These are phyloP conservation scores for Trichosanthes cucumerina DNA, from an alignment of 306 rosid species.

Conservation along the genomic window DNA sequence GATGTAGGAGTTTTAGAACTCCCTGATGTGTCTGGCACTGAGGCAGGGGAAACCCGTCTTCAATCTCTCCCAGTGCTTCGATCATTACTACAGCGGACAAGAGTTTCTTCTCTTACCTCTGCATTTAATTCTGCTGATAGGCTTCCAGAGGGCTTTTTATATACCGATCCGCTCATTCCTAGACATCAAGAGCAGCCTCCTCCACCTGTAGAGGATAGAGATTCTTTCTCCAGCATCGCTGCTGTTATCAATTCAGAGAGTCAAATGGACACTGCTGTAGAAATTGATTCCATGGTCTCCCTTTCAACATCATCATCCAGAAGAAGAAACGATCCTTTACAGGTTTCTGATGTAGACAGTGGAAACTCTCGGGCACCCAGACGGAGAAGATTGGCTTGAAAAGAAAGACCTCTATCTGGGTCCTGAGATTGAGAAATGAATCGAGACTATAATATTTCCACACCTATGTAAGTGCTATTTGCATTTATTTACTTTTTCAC, in stretches of 20 bases:
- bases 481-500: slow-evolving; percentile 1
- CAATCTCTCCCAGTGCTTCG: slow-evolving; percentile 46
- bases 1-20: slow-evolving; percentile 54
- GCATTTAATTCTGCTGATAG: slow-evolving; percentile 61
- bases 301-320: slow-evolving; percentile 88
- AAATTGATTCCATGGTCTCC: slow-evolving; percentile 84
- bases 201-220: slow-evolving; percentile 76
- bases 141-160: slow-evolving; percentile 53
- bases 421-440: not conserved
- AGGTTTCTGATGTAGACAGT: slow-evolving; percentile 77
- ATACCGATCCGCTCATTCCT: slow-evolving; percentile 28
- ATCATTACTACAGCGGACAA: slow-evolving; percentile 47
- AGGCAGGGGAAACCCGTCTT: slow-evolving; percentile 41
- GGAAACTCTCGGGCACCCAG: slow-evolving; percentile 89
- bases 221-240: slow-evolving; percentile 82
- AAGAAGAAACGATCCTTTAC: slow-evolving; percentile 64
- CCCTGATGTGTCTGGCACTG: slow-evolving; percentile 24
- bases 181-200: slow-evolving; percentile 53
- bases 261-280: slow-evolving; percentile 81
- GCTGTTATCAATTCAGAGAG: slow-evolving; percentile 84
- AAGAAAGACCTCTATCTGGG: slow-evolving; percentile 13
- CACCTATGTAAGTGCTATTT: slow-evolving; percentile 11
- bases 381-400: slow-evolving; percentile 70
- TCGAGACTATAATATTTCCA: not conserved
- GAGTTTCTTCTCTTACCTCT: slow-evolving; percentile 44